phyloP scores from a whole-genome alignment of 2,329 filamentous ascomycete genomes.

The Fusarium chuoi region DNA sequence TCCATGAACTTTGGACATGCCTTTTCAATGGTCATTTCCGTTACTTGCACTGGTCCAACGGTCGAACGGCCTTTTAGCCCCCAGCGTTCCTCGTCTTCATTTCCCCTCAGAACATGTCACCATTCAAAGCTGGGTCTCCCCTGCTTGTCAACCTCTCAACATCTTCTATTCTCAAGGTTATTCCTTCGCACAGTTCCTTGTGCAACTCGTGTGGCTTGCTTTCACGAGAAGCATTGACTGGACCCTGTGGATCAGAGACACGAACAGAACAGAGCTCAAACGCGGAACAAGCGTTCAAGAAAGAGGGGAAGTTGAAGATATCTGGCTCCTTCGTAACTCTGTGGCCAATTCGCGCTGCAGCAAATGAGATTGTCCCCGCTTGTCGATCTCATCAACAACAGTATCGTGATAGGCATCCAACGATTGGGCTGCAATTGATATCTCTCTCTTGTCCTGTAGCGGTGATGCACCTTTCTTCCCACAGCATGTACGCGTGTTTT shows the following conservation, averaged over 20 bases:
- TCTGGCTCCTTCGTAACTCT: slow-evolving; percentile 18
- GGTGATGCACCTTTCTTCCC: background rate
- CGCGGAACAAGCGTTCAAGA: slow-evolving; percentile 5
- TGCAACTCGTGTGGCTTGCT: slow-evolving; percentile 4
- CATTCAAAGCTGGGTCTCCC: slow-evolving; percentile 37
- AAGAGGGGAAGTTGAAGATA: background rate
- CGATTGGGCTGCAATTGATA: slow-evolving; percentile 4
- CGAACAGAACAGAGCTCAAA: background rate
- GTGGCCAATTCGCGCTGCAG: slow-evolving; percentile 19
- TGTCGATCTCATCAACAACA: slow-evolving; percentile 32
- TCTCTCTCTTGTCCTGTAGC: background rate
- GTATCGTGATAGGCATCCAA: slow-evolving; percentile 15
- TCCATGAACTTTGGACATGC: background rate
- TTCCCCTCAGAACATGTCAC: slow-evolving; percentile 5
- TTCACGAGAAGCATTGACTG: slow-evolving; percentile 23
- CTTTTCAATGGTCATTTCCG: background rate
- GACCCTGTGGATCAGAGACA: slow-evolving; percentile 34
- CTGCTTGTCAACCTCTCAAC: slow-evolving; percentile 34
- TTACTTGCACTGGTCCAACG: slow-evolving; percentile 1
- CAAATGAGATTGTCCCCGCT: slow-evolving; percentile 25
- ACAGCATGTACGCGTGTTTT: background rate
- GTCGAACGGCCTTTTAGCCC: background rate
- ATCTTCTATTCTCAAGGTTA: background rate
- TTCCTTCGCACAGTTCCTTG: slow-evolving; percentile 11
- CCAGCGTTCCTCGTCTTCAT: background rate